Evolutionary conservation across 345 rosid genomes (phyloP).

Genomic region (Hevea brasiliensis): DNA sequence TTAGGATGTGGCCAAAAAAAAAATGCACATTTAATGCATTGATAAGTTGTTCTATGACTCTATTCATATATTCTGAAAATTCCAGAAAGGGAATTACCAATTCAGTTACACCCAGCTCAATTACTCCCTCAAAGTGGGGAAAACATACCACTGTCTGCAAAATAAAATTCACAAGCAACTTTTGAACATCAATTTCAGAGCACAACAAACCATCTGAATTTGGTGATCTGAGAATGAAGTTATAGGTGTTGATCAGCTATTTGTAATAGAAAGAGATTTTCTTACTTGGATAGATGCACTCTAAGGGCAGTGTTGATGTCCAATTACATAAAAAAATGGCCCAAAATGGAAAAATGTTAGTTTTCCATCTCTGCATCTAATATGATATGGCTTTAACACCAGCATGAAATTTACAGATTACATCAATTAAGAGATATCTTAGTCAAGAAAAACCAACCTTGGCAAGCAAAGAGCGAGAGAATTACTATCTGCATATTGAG

Average conservation of each 20-base stretch:
- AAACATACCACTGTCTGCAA: constrained; percentile 94
- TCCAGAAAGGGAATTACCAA: constrained; percentile 47
- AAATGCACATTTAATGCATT: neutral
- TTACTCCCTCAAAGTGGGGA: constrained; percentile 77
- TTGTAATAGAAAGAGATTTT: neutral
- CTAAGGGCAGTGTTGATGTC: constrained; percentile 38
- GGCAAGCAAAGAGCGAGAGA: constrained; percentile 88
- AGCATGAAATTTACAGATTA: constrained; percentile 1
- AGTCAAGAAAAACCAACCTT: constrained; percentile 49
- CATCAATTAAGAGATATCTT: neutral
- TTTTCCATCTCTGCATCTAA: neutral
- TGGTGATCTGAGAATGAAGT: neutral
- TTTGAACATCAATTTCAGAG: constrained; percentile 14
- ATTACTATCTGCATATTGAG: constrained; percentile 76
- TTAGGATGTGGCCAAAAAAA: constrained; percentile 28
- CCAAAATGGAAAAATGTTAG: constrained; percentile 24
- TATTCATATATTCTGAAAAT: too few relatives aligned
- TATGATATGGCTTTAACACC: neutral
- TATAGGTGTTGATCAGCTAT: neutral
- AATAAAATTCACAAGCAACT: constrained; percentile 14
- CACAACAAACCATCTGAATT: neutral
- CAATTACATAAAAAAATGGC: constrained; percentile 7
- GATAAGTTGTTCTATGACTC: neutral
- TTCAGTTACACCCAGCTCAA: constrained; percentile 88
- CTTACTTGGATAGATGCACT: constrained; percentile 96